Conservation (phyloP, 371 early-diverging fungal species). For the Mucor racemosus region DNA sequence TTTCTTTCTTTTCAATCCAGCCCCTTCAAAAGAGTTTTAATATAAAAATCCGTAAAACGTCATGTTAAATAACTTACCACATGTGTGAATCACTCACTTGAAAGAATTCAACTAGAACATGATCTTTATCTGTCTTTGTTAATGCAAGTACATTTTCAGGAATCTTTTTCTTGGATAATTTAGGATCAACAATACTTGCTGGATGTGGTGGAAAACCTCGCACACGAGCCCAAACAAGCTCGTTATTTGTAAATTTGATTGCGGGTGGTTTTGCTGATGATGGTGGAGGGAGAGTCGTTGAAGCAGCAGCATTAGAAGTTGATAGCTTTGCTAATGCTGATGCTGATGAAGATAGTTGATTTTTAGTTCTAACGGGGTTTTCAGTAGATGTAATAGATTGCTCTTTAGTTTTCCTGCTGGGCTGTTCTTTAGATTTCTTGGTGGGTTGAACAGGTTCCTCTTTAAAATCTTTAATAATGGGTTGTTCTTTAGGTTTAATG, state of each 20-base stretch:
- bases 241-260: slow-evolving; percentile 10
- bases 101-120: slow-evolving; percentile 21
- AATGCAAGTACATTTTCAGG: slow-evolving; percentile 26
- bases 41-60: neutral
- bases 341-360: neutral
- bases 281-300: no score
- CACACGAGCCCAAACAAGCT: slow-evolving; percentile 54
- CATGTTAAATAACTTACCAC: slow-evolving; percentile 34
- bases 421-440: no score
- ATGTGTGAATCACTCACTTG: slow-evolving; percentile 30
- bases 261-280: neutral
- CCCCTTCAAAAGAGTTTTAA: slow-evolving; percentile 32
- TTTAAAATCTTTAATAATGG: neutral
- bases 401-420: neutral
- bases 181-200: slow-evolving; percentile 35
- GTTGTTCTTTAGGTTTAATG: no score
- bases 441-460: neutral
- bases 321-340: neutral
- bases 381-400: neutral
- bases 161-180: slow-evolving; percentile 19
- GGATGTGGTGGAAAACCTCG: slow-evolving; percentile 53
- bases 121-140: slow-evolving; percentile 6
- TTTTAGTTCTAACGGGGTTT: neutral
- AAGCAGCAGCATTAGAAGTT: no score
- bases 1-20: slow-evolving; percentile 38